These are phyloP conservation scores for Thermochaetoides thermophila DNA, from an alignment of 495 filamentous ascomycete species.

Conservation along the genomic window DNA sequence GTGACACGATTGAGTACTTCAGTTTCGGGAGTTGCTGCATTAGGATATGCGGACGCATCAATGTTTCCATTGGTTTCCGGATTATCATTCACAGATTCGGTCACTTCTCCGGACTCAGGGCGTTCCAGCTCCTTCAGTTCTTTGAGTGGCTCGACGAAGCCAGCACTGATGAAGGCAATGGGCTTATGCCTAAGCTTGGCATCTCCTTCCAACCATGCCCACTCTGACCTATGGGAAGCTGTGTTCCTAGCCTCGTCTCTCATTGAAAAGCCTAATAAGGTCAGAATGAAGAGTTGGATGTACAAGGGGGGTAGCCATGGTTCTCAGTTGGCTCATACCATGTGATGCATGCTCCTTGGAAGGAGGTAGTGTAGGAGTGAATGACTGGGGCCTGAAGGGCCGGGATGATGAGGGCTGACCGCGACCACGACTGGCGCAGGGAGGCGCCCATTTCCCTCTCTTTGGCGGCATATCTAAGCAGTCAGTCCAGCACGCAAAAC, in stretches of 20 bases:
- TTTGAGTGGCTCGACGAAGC: constrained; percentile 38
- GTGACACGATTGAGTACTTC: neutral
- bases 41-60: neutral
- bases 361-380: constrained; percentile 1
- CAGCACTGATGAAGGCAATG: constrained; percentile 65
- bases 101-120: too few relatives aligned
- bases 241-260: constrained; percentile 68
- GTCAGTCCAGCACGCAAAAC: neutral
- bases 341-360: neutral
- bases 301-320: neutral
- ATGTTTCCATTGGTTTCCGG: neutral
- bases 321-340: constrained; percentile 8
- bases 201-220: constrained; percentile 16
- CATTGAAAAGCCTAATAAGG: constrained; percentile 40
- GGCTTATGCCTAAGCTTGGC: constrained; percentile 33
- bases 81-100: neutral
- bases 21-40: neutral
- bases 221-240: constrained; percentile 35
- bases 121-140: too few relatives aligned
- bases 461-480: constrained; percentile 13
- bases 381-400: constrained; percentile 1
- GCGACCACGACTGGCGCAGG: constrained; percentile 3
- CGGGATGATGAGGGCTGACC: constrained; percentile 2
- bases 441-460: constrained; percentile 9
- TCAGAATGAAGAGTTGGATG: constrained; percentile 7